Evolutionary conservation across 306 rosid species (phyloP).

Genomic region (Quillaja saponaria): DNA sequence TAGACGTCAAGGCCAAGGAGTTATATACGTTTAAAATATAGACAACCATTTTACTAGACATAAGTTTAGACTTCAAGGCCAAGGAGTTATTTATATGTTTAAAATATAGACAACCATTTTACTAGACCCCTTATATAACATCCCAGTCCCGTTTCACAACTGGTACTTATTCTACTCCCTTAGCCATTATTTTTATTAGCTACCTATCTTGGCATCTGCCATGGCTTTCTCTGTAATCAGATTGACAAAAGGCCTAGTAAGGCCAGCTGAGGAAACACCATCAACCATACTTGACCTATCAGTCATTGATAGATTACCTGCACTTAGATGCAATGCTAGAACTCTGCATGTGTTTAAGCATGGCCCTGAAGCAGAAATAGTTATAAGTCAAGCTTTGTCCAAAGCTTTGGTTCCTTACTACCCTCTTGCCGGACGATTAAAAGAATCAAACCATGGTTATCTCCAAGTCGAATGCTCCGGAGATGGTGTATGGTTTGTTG

Average conservation of each 20-base stretch:
- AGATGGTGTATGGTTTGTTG: conserved; percentile 64
- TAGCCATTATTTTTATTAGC: too few relatives aligned
- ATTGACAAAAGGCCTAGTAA: conserved; percentile 43
- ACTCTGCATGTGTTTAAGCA: conserved; percentile 70
- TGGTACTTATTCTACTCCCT: too few relatives aligned
- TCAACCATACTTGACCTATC: conserved; percentile 51
- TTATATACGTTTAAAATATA: too few relatives aligned
- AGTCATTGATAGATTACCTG: conserved; percentile 51
- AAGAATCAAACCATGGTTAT: conserved; percentile 19
- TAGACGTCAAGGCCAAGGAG: conserved; percentile 49
- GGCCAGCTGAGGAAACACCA: conserved; percentile 51
- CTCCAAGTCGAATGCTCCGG: conserved; percentile 59
- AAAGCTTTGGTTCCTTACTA: conserved; percentile 70
- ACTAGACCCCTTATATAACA: too few relatives aligned
- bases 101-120: too few relatives aligned
- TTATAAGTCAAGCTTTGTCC: conserved; percentile 62
- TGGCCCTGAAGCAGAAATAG: conserved; percentile 45
- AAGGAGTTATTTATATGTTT: too few relatives aligned
- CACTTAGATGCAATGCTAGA: conserved; percentile 59
- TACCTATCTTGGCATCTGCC: too few relatives aligned
- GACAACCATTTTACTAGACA: too few relatives aligned
- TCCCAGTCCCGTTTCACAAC: too few relatives aligned
- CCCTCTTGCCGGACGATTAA: conserved; percentile 73
- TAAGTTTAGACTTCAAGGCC: too few relatives aligned
- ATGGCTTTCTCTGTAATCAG: conserved; percentile 51